Evolutionary conservation across 495 filamentous ascomycete species (phyloP).

Genomic region (Penicillium verhagenii): DNA sequence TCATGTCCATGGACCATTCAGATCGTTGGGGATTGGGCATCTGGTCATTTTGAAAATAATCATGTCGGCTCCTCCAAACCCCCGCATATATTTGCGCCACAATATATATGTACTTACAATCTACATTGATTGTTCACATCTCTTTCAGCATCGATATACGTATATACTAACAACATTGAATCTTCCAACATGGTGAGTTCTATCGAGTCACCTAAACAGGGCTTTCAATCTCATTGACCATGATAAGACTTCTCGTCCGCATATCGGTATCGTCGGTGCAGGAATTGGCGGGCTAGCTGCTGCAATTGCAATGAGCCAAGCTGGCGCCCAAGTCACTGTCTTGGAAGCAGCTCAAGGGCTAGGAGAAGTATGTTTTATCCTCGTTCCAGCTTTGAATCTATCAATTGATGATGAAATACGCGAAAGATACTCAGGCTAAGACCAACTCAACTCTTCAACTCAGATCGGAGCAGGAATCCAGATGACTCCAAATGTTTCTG

Average conservation of each 20-base stretch:
- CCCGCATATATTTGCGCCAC: too few species aligned
- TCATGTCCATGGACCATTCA: neutral
- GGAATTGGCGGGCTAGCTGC: slow-evolving; percentile 66
- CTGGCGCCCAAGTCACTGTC: slow-evolving; percentile 56
- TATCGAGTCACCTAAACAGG: neutral
- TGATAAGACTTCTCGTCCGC: slow-evolving; percentile 2
- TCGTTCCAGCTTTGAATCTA: neutral
- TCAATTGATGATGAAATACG: too few species aligned
- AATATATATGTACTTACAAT: neutral
- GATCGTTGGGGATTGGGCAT: too few species aligned
- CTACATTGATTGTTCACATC: too few species aligned
- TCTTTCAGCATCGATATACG: too few species aligned
- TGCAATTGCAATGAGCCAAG: slow-evolving; percentile 57
- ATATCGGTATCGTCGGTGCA: slow-evolving; percentile 60
- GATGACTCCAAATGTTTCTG: slow-evolving; percentile 53
- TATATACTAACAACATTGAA: too few species aligned
- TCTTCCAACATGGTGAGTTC: neutral
- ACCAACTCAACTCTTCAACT: neutral
- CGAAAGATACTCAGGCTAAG: too few species aligned
- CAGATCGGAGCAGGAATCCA: slow-evolving; percentile 61
- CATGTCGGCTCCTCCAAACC: too few species aligned
- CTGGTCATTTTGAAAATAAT: too few species aligned
- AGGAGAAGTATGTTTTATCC: slow-evolving; percentile 7
- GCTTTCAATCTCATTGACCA: neutral
- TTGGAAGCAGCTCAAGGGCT: slow-evolving; percentile 15